Percentiles rank a stretch among this genome's conserved stretches.
These are phyloP conservation scores for Ilex aquifolium DNA, from an alignment of 257 asterid genomes.

Conservation along the genomic window DNA sequence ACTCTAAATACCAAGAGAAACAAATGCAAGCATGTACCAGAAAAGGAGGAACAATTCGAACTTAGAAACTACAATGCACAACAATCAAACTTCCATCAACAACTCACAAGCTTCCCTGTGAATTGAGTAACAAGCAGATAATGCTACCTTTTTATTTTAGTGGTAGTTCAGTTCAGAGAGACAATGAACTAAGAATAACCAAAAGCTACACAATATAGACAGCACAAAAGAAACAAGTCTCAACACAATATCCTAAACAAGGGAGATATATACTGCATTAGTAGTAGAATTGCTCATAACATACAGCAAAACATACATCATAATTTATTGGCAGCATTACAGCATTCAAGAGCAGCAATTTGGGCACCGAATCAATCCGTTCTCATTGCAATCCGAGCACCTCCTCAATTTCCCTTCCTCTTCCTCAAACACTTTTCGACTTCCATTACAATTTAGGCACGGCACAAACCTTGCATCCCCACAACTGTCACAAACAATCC, in stretches of 20 bases:
- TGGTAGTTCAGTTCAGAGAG: background rate
- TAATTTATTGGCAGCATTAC: no score
- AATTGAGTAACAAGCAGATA: background rate
- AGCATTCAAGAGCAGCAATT: constrained; percentile 51
- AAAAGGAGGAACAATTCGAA: no score
- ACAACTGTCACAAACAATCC: constrained; percentile 66
- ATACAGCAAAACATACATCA: no score
- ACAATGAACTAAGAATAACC: constrained; percentile 1
- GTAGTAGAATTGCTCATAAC: no score
- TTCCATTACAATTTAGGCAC: constrained; percentile 75
- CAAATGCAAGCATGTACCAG: no score
- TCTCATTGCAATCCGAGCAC: constrained; percentile 53
- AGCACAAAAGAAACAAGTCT: background rate
- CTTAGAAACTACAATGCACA: no score
- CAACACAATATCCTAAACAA: background rate
- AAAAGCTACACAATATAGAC: constrained; percentile 4
- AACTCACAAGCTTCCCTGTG: no score
- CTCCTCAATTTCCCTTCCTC: constrained; percentile 48
- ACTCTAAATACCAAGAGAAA: no score
- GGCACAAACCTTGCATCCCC: constrained; percentile 90
- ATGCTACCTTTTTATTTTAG: background rate
- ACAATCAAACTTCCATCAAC: no score
- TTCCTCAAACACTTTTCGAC: constrained; percentile 61
- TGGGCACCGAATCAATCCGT: constrained; percentile 35
- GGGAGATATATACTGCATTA: background rate